A percentile compares a stretch with the other conserved stretches of the same genome.
Evolutionary conservation across 1,284 basidiomycete species (phyloP).

Genomic region (Ceratobasidium theobromae): DNA sequence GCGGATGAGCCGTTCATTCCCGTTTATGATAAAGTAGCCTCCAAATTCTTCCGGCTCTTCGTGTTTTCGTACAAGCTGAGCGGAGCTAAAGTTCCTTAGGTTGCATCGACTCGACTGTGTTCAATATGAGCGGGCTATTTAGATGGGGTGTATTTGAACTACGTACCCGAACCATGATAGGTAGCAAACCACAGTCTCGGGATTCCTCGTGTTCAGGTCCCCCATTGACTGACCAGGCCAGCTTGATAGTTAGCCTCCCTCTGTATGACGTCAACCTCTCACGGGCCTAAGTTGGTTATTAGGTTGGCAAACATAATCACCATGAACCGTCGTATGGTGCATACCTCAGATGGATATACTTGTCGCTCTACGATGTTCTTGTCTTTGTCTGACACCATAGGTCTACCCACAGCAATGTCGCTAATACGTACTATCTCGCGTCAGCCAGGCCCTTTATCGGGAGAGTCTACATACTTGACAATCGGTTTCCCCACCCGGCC

Average conservation of each 20-base stretch:
- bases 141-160: conserved; percentile 5
- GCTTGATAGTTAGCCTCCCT: conserved; percentile 85
- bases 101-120: conserved; percentile 91
- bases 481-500: conserved; percentile 69
- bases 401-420: conserved; percentile 79
- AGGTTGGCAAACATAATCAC: background rate
- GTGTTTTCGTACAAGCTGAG: conserved; percentile 83
- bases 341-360: conserved; percentile 87
- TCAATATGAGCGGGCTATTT: background rate
- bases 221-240: conserved; percentile 83
- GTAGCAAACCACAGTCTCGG: conserved; percentile 89
- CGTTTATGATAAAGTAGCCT: conserved; percentile 98
- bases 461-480: conserved; percentile 15
- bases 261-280: conserved; percentile 92
- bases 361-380: conserved; percentile 70
- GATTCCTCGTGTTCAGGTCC: conserved; percentile 73
- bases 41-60: conserved; percentile 99
- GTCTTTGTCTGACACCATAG: conserved; percentile 86
- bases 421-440: conserved; percentile 79
- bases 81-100: conserved; percentile 79
- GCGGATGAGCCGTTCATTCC: conserved; percentile 97
- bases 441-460: conserved; percentile 36
- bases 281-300: conserved; percentile 62
- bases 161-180: conserved; percentile 94
- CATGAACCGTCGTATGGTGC: conserved; percentile 35